These are phyloP conservation scores for Tetrahymena malaccensis DNA, from an alignment of 73 alveolate species.

Conservation along the genomic window DNA sequence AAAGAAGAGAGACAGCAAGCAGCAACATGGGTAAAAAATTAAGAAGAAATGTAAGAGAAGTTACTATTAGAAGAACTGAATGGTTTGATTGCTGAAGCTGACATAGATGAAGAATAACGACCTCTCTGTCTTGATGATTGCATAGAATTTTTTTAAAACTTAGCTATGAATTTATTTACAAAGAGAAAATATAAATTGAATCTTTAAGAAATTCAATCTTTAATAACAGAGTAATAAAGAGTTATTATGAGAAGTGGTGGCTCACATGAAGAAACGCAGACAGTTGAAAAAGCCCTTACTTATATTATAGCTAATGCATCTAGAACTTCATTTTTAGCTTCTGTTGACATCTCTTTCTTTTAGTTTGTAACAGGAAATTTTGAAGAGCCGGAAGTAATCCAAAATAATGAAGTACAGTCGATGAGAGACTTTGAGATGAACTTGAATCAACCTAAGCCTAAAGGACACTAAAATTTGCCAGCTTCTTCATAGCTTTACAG, in stretches of 20 bases:
- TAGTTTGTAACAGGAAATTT: not conserved
- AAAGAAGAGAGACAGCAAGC: not conserved
- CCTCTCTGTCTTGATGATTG: not conserved
- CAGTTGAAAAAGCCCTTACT: not conserved
- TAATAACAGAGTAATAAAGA: not conserved
- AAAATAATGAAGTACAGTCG: not conserved
- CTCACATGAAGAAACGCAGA: not conserved
- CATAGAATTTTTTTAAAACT: not conserved
- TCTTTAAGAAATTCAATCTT: not conserved
- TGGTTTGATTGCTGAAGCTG: not conserved
- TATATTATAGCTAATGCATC: not conserved
- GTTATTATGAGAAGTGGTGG: not conserved
- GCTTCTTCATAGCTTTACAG: not conserved
- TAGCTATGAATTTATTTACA: not conserved
- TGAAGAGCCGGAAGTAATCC: not conserved
- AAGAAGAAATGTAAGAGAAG: not conserved
- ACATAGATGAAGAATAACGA: not conserved
- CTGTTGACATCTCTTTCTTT: not conserved
- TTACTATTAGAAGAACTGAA: not conserved
- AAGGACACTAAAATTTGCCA: not conserved
- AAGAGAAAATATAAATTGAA: not conserved
- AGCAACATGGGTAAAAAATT: not conserved
- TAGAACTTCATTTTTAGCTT: not conserved
- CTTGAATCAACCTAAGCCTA: not conserved
- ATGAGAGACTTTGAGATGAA: not conserved